These are phyloP conservation scores for Elaeis oleifera DNA, from an alignment of 202 grass and related monocot species.

Conservation along the genomic window DNA sequence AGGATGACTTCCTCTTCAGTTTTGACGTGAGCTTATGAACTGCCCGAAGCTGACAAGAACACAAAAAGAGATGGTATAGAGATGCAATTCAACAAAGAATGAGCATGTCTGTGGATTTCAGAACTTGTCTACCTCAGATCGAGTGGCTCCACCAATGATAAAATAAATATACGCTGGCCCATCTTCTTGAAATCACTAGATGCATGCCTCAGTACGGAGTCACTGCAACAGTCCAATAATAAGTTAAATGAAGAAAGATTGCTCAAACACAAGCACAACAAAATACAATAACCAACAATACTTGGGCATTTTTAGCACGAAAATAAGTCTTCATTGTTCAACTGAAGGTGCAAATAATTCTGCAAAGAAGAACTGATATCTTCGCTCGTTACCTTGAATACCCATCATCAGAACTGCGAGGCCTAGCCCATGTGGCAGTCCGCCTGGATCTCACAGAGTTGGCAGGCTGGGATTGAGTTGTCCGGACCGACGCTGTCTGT, in stretches of 20 bases:
- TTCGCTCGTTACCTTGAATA: constrained; percentile 62
- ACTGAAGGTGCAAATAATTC: not conserved
- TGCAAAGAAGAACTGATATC: not conserved
- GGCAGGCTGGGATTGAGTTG: constrained; percentile 42
- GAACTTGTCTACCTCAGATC: constrained; percentile 63
- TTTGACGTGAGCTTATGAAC: constrained; percentile 80
- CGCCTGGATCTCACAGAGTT: constrained; percentile 79
- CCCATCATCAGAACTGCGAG: constrained; percentile 85
- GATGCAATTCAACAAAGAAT: not conserved
- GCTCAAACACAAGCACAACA: too few relatives aligned
- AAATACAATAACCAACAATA: too few relatives aligned
- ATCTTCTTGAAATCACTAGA: constrained; percentile 77
- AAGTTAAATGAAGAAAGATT: not conserved
- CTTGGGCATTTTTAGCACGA: too few relatives aligned
- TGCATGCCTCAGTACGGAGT: constrained; percentile 71
- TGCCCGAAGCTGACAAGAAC: constrained; percentile 50
- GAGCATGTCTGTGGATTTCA: not conserved
- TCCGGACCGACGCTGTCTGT: constrained; percentile 39
- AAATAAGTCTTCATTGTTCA: not conserved
- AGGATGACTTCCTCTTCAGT: constrained; percentile 86
- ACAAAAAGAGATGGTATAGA: constrained; percentile 4
- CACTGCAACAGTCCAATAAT: constrained; percentile 39
- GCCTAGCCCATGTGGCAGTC: constrained; percentile 75
- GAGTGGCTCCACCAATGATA: constrained; percentile 82
- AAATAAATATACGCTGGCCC: constrained; percentile 93